Base-by-base conservation (phyloP, 345 rosid species). In the Reutealis trisperma region DNA sequence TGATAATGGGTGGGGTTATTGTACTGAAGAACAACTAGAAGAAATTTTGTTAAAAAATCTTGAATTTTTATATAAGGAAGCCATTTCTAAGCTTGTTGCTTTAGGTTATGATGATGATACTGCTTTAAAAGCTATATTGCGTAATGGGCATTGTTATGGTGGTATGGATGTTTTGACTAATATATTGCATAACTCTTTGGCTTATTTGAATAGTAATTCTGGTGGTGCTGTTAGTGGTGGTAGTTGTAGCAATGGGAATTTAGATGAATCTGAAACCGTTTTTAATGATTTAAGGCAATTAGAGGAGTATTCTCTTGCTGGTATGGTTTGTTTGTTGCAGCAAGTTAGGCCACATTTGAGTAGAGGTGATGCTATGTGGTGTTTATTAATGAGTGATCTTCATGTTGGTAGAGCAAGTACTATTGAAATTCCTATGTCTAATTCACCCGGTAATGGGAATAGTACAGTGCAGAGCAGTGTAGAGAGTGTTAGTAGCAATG, bases 351-450 rank as follows among this genome's bases (percentile, higher is more conserved):
- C 99, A 13, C 88, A 84, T 76, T 71, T 95, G 88, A 93, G 90
- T 76, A 90, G 87, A 88, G 98, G 97, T 60, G 98, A 95, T 86
- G 99, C 97, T 15, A 88, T 91, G 99, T 93, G 97, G 98, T 95
- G 98, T 84, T 91, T 93, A 84, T 85, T 95, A 37, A 89, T 90
- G 93, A 90, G 93, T 81, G 97, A 95, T 82, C 96, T 95, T 63
- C 92, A 95, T 81, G 94, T 95, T 19, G 97, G 91, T 72, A 88
- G 87, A 69, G 97, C 98, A 14, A 88, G 89, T 81, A 68, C 86
- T 0, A 80, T 93, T 75, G 97, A 93, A 62, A 80, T 93, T 67
- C 92, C 94, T 0, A 12, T 78, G 34, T 42, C 77, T 65, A 68
- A 82, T 42, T 72, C 84, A 12, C 75, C 85, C 10, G 77, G 66